Percentiles rank a stretch among this genome's conserved stretches.
Evolutionary conservation across 164 flowering plant species (phyloP).

Genomic region (grape (Vitis vinifera)): ASM3070453v1 NC_081805.1:1475001-1475500

Average conservation of each 20-base stretch:
- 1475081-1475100: slow-evolving; percentile 75
- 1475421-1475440: slow-evolving; percentile 27
- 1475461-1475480: slow-evolving; percentile 82
- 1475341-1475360: neutral
- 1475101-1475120: slow-evolving; percentile 79
- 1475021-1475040: neutral
- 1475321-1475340: slow-evolving; percentile 84
- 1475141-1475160: neutral
- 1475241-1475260: neutral
- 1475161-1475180: neutral
- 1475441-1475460: slow-evolving; percentile 97
- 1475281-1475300: slow-evolving; percentile 59
- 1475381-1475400: neutral
- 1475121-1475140: slow-evolving; percentile 79
- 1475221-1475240: too few relatives aligned
- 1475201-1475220: too few relatives aligned
- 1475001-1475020: neutral
- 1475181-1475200: neutral
- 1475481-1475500: slow-evolving; percentile 64
- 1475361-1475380: neutral
- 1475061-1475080: neutral
- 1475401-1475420: neutral
- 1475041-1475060: neutral
- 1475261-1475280: neutral
- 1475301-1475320: slow-evolving; percentile 93